These are phyloP conservation scores for Geranium incanum DNA, from an alignment of 441 rosid genomes.

Conservation along the genomic window DNA sequence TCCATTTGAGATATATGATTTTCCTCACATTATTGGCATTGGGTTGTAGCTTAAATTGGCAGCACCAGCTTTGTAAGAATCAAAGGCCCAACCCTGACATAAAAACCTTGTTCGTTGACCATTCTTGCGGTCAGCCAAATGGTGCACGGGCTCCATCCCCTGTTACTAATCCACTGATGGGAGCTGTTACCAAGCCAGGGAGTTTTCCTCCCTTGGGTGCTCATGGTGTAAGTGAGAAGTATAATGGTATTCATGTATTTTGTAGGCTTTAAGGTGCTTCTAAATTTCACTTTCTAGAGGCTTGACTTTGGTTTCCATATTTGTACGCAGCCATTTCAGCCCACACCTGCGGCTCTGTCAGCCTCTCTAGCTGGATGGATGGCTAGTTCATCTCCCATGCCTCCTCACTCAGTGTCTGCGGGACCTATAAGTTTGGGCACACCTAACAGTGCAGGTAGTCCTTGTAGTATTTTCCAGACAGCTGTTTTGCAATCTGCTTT, in stretches of 20 bases:
- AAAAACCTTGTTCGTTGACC: slow-evolving; percentile 72
- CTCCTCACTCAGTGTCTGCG: slow-evolving; percentile 60
- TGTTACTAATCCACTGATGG: slow-evolving; percentile 66
- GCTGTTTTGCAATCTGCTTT: slow-evolving; percentile 9
- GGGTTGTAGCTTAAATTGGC: slow-evolving; percentile 70
- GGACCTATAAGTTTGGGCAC: slow-evolving; percentile 54
- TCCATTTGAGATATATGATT: neutral
- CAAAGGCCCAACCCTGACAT: slow-evolving; percentile 79
- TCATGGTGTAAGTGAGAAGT: slow-evolving; percentile 53
- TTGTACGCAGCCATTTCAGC: slow-evolving; percentile 58
- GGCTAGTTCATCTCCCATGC: slow-evolving; percentile 60
- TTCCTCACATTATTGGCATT: slow-evolving; percentile 12
- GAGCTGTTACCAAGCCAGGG: slow-evolving; percentile 50
- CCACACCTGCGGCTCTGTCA: slow-evolving; percentile 55
- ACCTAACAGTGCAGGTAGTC: slow-evolving; percentile 51
- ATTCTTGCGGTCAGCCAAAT: slow-evolving; percentile 59
- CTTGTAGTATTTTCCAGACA: slow-evolving; percentile 6
- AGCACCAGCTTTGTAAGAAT: slow-evolving; percentile 74
- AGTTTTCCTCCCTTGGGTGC: slow-evolving; percentile 54
- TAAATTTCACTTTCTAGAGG: slow-evolving; percentile 12
- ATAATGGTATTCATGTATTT: slow-evolving; percentile 5
- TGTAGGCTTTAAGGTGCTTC: slow-evolving; percentile 11
- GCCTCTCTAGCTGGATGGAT: slow-evolving; percentile 76
- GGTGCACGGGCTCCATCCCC: slow-evolving; percentile 74
- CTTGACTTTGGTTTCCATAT: slow-evolving; percentile 12